Evolutionary conservation across 345 rosid species (phyloP).

Genomic region (Draba incana): DNA sequence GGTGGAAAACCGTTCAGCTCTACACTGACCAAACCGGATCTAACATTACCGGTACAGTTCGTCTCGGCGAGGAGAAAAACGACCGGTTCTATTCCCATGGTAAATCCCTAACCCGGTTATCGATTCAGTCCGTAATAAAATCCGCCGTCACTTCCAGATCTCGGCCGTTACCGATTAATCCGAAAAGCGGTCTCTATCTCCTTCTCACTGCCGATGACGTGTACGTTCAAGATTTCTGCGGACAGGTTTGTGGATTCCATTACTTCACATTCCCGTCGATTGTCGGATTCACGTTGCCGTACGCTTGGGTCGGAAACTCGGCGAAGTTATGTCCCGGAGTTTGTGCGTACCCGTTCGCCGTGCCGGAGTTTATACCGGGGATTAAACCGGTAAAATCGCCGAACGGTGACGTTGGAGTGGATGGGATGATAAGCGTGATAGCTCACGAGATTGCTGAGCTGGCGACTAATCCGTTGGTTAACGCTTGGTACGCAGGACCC

Average conservation of each 20-base stretch:
- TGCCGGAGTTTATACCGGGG: constrained; percentile 66
- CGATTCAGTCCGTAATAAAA: constrained; percentile 84
- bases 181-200: constrained; percentile 76
- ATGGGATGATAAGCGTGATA: constrained; percentile 95
- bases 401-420: constrained; percentile 84
- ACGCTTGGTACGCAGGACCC: constrained; percentile 95
- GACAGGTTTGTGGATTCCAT: constrained; percentile 94
- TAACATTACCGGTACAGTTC: constrained; percentile 61
- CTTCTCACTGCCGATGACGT: constrained; percentile 86
- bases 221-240: constrained; percentile 93
- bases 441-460: constrained; percentile 97
- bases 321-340: constrained; percentile 84
- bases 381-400: constrained; percentile 74
- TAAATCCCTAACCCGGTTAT: constrained; percentile 71
- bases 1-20: constrained; percentile 91
- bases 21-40: constrained; percentile 90
- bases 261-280: constrained; percentile 95
- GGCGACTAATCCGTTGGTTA: constrained; percentile 89
- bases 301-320: constrained; percentile 98
- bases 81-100: constrained; percentile 96
- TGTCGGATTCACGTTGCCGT: constrained; percentile 90
- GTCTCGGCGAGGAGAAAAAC: constrained; percentile 75
- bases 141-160: constrained; percentile 70
- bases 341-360: constrained; percentile 97
- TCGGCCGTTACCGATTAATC: constrained; percentile 73